A percentile compares a stretch with the other conserved stretches of the same genome.
Evolutionary conservation across 371 early-diverging fungal species (phyloP).

Genomic region (Mycotypha africana): DNA sequence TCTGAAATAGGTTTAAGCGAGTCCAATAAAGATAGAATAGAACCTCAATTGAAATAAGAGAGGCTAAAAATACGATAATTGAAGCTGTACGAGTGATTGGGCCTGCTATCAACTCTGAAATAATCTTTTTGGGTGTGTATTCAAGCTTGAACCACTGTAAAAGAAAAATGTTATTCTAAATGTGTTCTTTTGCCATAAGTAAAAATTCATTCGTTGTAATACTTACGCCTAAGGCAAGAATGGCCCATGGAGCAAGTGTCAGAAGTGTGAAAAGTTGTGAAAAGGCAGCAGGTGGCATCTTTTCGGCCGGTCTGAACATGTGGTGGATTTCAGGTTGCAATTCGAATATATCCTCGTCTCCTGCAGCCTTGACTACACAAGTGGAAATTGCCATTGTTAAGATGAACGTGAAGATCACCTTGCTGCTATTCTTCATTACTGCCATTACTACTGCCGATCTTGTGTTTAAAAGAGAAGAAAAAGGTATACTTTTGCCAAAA

Average conservation of each 20-base stretch:
- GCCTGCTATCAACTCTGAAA: conserved; percentile 20
- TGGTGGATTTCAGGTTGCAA: conserved; percentile 65
- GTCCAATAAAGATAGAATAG: conserved; percentile 71
- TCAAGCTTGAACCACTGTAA: conserved; percentile 53
- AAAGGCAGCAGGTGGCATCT: conserved; percentile 54
- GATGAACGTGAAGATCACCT: too few species aligned
- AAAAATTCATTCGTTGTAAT: neutral
- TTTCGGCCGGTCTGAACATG: conserved; percentile 56
- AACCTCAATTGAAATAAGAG: conserved; percentile 51
- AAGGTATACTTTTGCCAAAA: too few species aligned
- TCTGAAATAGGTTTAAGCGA: conserved; percentile 63
- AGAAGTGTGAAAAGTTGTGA: conserved; percentile 52
- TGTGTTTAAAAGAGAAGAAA: too few species aligned
- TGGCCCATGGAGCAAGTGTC: conserved; percentile 61
- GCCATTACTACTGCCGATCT: too few species aligned
- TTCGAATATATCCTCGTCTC: conserved; percentile 43
- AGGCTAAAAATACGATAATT: conserved; percentile 51
- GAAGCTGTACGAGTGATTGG: conserved; percentile 28
- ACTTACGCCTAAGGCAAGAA: conserved; percentile 56
- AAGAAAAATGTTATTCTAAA: neutral
- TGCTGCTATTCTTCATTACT: too few species aligned
- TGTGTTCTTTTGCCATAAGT: neutral
- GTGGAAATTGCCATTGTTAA: too few species aligned
- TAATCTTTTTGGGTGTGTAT: conserved; percentile 38
- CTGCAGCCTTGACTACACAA: conserved; percentile 39